These are phyloP conservation scores for Vitis hybrid DNA, from an alignment of 177 flowering plant species.

Conservation along the genomic window DNA sequence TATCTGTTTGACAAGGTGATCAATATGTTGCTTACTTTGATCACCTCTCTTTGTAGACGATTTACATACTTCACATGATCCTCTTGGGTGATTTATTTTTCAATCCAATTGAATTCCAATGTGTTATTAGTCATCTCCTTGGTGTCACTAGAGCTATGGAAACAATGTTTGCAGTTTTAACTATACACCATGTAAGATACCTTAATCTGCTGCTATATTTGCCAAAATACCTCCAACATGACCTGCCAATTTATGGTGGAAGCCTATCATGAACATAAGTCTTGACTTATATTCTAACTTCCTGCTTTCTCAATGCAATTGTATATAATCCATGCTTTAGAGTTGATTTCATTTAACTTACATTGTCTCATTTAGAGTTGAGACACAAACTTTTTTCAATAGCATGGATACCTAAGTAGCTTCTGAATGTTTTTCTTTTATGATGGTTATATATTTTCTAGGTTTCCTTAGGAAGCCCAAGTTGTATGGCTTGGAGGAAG, in stretches of 20 bases:
- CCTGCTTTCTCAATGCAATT: too few relatives aligned
- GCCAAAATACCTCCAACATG: not conserved
- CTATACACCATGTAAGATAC: conserved; percentile 70
- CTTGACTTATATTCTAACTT: too few relatives aligned
- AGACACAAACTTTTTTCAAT: too few relatives aligned
- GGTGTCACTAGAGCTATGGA: conserved; percentile 99
- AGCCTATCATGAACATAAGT: too few relatives aligned
- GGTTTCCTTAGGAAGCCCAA: too few relatives aligned
- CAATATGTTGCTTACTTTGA: not conserved
- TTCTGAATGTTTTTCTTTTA: too few relatives aligned
- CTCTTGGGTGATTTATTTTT: not conserved
- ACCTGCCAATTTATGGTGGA: not conserved
- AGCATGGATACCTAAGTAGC: too few relatives aligned
- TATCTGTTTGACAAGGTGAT: not conserved
- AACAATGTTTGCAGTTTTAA: conserved; percentile 79
- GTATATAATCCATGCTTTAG: too few relatives aligned
- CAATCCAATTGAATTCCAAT: conserved; percentile 35
- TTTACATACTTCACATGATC: not conserved
- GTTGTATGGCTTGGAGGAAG: too few relatives aligned
- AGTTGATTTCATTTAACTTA: too few relatives aligned
- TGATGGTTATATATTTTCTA: too few relatives aligned
- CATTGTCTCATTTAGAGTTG: too few relatives aligned
- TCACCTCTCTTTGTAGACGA: not conserved
- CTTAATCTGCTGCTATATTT: not conserved
- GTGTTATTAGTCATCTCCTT: conserved; percentile 95